These are phyloP conservation scores for Lactarius hatsudake DNA, from an alignment of 768 basidiomycete genomes.

Conservation along the genomic window DNA sequence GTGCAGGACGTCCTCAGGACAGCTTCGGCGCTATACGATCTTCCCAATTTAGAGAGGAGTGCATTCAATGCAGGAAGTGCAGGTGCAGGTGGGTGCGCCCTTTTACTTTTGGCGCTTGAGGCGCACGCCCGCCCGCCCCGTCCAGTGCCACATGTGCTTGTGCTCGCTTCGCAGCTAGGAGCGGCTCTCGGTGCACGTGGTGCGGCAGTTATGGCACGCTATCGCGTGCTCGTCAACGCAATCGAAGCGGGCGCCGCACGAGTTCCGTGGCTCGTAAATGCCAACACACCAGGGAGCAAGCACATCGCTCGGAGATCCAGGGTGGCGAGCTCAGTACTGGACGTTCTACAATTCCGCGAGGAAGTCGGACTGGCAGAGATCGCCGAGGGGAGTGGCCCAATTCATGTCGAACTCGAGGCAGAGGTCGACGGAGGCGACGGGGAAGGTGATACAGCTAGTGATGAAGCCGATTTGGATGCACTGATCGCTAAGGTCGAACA, in stretches of 20 bases:
- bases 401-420: conserved; percentile 40
- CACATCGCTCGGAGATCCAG: conserved; percentile 54
- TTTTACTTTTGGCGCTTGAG: conserved; percentile 70
- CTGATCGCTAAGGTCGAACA: conserved; percentile 1
- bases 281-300: conserved; percentile 43
- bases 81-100: conserved; percentile 50
- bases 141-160: conserved; percentile 10
- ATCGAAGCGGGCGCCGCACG: conserved; percentile 57
- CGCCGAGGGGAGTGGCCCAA: conserved; percentile 32
- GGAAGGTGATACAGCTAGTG: conserved; percentile 2
- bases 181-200: conserved; percentile 55
- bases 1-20: conserved; percentile 41
- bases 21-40: conserved; percentile 44
- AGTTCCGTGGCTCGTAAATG: conserved; percentile 65
- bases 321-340: conserved; percentile 65
- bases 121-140: conserved; percentile 47
- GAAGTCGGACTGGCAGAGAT: conserved; percentile 51
- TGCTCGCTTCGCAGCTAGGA: conserved; percentile 40
- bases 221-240: conserved; percentile 61
- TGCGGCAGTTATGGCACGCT: conserved; percentile 61
- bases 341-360: conserved; percentile 66
- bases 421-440: conserved; percentile 34
- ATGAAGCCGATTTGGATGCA: conserved; percentile 15
- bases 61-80: conserved; percentile 30
- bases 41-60: conserved; percentile 33